Conservation (phyloP, 1,284 basidiomycete species). For the Omphalotus olearius region DNA sequence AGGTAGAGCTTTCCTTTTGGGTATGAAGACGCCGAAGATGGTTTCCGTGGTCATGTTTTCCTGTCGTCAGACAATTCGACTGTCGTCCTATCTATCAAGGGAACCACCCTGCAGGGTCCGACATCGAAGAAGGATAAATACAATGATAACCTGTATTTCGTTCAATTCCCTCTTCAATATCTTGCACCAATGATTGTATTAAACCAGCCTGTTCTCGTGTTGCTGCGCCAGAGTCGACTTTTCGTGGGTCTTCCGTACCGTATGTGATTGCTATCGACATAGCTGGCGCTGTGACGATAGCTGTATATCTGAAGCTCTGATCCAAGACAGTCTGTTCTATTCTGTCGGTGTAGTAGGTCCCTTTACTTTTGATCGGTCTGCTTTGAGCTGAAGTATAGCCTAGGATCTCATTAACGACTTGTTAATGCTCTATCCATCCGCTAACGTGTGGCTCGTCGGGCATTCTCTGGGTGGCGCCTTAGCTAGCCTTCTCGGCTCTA, state of each 20-base stretch:
- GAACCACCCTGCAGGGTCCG: constrained; percentile 81
- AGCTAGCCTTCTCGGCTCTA: constrained; percentile 83
- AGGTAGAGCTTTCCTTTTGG: constrained; percentile 83
- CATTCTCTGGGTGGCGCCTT: constrained; percentile 88
- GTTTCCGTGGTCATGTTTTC: constrained; percentile 92
- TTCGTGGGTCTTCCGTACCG: constrained; percentile 78
- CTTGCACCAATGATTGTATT: constrained; percentile 1
- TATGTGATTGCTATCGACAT: constrained; percentile 86
- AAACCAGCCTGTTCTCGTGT: constrained; percentile 79
- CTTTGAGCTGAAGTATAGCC: constrained; percentile 1
- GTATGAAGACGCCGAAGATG: constrained; percentile 79
- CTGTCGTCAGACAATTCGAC: constrained; percentile 77
- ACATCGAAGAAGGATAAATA: constrained; percentile 92
- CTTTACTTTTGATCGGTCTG: background rate
- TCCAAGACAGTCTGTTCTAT: constrained; percentile 92
- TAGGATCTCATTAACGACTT: constrained; percentile 81
- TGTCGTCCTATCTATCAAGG: constrained; percentile 91
- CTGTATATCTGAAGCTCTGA: constrained; percentile 82
- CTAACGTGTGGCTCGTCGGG: constrained; percentile 91
- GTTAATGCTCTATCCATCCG: constrained; percentile 74
- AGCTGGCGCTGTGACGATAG: constrained; percentile 75
- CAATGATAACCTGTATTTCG: constrained; percentile 80
- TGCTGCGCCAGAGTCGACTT: constrained; percentile 94
- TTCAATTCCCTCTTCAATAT: background rate
- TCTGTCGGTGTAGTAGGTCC: constrained; percentile 69